Evolutionary conservation across 2,329 filamentous ascomycete species (phyloP), one percentile per base, ranked within the genome.

Genomic region (Nectriaceae sp.): DNA sequence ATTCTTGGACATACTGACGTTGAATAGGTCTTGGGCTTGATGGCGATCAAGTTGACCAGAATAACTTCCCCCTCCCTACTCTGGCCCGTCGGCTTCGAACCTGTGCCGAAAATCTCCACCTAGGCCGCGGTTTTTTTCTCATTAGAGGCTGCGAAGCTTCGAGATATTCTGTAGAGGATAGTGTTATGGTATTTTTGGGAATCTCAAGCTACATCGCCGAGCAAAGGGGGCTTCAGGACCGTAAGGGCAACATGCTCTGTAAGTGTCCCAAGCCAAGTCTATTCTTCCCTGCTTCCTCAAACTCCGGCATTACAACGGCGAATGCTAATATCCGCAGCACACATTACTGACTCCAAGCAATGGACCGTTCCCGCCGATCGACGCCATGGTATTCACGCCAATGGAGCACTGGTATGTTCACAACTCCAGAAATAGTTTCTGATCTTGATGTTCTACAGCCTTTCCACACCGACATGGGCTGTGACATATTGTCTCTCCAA

Each of bases 41-140:
- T 15, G 21, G 45, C 36, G 33, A 29, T 6, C 22, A 50, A 21
- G 40, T 55, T 8, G 22, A 55, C 21, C 67, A 69, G 45, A 66
- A 70, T 6, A 80, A 71, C 0, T 85, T 84, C 40, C 78, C 79
- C 0, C 65, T 84, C 0, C 78, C 79, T 0, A 74, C 56, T 0
- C 66, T 84, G 0, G 74, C 76, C 45, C 44, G 62, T 1, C 70
- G 69, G n/a, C 71, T 85, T 10, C 72, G 76, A 6, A 61, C 65
- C 0, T 63, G 82, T 15, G 44, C 42, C 0, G 55, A 65, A 4
- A 77, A 82, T 47, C 60, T 84, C 4, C 77, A 83, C 60, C 62
- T 68, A 20, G 78, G 79, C 3, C 72, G 74, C 40, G 82, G 82
- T 3, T 83, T 85, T 65, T 77, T 77, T 43, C 77, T 83, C 3